Evolutionary conservation across 805 yeast genomes (phyloP), one percentile per base, ranked within the genome.

Genomic region (Zygosaccharomyces gambellarensis): DNA sequence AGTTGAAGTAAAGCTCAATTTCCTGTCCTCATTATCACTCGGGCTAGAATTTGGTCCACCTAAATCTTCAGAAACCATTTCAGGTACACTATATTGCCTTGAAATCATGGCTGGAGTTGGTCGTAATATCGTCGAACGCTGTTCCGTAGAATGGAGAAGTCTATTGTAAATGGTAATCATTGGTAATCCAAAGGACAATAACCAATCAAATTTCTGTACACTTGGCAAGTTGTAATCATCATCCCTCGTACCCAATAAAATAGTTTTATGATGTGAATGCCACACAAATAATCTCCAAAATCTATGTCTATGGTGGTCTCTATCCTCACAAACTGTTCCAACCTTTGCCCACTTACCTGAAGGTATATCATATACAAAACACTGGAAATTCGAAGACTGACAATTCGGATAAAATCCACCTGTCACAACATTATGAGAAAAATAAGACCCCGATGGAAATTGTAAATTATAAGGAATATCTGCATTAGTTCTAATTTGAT

Each of bases 231-330:
- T 48, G n/a, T 52, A 53, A 12, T 63, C 64, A 34, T 61, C 61
- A 21, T 52, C 50, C 4, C 54, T 48, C 7, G 73, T 64, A 0
- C 94, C 94, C 31, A 86, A 58, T 27, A 84, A 64, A 1, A 83
- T 68, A 1, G 83, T 81, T 61, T 81, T 82, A 60, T 86, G 92
- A 64, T 86, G 95, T 0, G 90, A 83, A 29, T 76, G 77, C 95
- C 95, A 86, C 1, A 81, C 81, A 65, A 77, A 82, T 0, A 85
- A 80, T 53, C 80, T 82, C 79, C 87, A 80, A 45, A 83, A 74
- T 46, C 84, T 69, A 58, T 83, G 87, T 2, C 78, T 72, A 28
- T 77, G 77, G 29, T 73, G 68, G 43, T 75, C 78, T 54, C 78
- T 82, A 43, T 76, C 73, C 57, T 83, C 71, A 62, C 75, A 72